A percentile compares a stretch with the other conserved stretches of the same genome.
Evolutionary conservation across 495 filamentous ascomycete species (phyloP).

Genomic region (Lindgomyces ingoldianus): DNA sequence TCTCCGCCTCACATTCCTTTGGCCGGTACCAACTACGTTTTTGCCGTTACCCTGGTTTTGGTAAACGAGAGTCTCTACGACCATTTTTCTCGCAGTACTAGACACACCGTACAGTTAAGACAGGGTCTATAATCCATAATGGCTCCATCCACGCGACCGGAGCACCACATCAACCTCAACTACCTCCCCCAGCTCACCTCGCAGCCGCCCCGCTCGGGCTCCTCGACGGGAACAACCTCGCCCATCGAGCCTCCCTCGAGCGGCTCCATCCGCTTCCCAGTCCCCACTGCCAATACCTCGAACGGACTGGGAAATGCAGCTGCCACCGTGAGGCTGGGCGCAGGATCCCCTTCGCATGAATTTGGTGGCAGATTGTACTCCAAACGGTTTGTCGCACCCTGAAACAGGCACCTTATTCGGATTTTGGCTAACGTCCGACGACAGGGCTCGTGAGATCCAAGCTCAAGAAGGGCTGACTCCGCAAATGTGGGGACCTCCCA

Average conservation of each 20-base stretch:
- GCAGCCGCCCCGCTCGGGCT: slow-evolving; percentile 72
- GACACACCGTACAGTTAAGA: slow-evolving; percentile 30
- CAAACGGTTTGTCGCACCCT: slow-evolving; percentile 71
- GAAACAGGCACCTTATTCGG: slow-evolving; percentile 31
- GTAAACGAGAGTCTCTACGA: slow-evolving; percentile 38
- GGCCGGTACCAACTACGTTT: slow-evolving; percentile 37
- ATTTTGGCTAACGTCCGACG: slow-evolving; percentile 29
- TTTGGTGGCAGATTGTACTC: slow-evolving; percentile 77
- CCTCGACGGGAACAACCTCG: slow-evolving; percentile 83
- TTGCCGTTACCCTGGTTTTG: slow-evolving; percentile 39
- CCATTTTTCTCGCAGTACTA: slow-evolving; percentile 29
- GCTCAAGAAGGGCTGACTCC: slow-evolving; percentile 88
- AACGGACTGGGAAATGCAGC: slow-evolving; percentile 67
- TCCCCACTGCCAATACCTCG: slow-evolving; percentile 66
- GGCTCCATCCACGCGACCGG: slow-evolving; percentile 72
- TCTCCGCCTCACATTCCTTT: slow-evolving; percentile 39
- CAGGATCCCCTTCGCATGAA: slow-evolving; percentile 97
- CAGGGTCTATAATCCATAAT: slow-evolving; percentile 75
- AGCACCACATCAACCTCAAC: slow-evolving; percentile 73
- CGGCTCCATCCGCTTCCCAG: slow-evolving; percentile 69
- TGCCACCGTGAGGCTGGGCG: slow-evolving; percentile 76
- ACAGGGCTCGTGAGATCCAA: slow-evolving; percentile 91
- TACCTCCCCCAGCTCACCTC: slow-evolving; percentile 62
- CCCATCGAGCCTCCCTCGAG: slow-evolving; percentile 77
- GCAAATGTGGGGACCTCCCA: slow-evolving; percentile 92